Base-by-base conservation (phyloP, 768 basidiomycete genomes). In the Hygrocybe punicea region DNA sequence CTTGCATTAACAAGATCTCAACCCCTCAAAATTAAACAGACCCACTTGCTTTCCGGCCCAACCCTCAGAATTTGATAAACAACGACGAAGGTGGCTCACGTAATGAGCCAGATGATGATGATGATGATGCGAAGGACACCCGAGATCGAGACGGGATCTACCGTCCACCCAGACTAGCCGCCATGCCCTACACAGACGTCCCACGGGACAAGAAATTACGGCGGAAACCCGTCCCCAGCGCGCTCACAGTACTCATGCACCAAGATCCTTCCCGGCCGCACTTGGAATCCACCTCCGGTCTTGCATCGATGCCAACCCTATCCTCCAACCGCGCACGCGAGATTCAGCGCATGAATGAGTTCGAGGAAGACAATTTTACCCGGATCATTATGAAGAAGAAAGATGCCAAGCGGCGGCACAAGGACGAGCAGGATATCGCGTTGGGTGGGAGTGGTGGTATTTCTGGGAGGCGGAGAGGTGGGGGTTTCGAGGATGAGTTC, bases 331-430 rank as follows among this genome's bases (percentile, higher is more conserved):
- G 93, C 19, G 91, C 90, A 9, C 81, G 84, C 16, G 88, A 94
- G 65, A 79, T 98, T 54, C 82, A 84, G 62, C 82, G 84, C 6
- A 83, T 97, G 72, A 84, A 82, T 51, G 86, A 92, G 59, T 98
- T 91, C 69, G 96, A 98, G 74, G 93, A 96, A 69, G 92, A 92
- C 46, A 94, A 96, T 71, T 92, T 98, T 73, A 91, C 89, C 36
- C 86, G 96, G 45, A 65, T 98, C 53, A 79, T 95, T 58, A 87
- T 94, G 83, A 90, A 87, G 68, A 98, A 98, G 79, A 86, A 84
- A 65, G 93, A 96, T 45, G 80, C 82, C 14, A 82, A 78, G 62
- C 77, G 85, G 45, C 80, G 95, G 17, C 73, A 69, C 52, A 78
- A 83, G 58, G 95, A 98, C 65, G 96, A 98, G 70, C 91, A 83